Conservation (phyloP, 306 rosid genomes). For the Adenanthera pavonina region DNA sequence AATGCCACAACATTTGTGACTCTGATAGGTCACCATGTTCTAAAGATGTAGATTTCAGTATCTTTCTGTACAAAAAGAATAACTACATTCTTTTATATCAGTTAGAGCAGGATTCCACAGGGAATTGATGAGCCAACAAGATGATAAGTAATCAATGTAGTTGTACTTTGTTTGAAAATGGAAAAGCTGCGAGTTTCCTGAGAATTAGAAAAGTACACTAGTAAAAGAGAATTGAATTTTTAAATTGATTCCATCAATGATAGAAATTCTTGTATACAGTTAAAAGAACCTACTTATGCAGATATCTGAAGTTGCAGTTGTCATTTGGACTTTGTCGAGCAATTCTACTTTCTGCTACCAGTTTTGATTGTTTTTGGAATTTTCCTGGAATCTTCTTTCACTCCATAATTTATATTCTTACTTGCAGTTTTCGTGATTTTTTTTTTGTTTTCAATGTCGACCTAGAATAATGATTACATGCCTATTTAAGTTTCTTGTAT, state of each 20-base stretch:
- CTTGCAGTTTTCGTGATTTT: neutral
- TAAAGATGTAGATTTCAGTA: neutral
- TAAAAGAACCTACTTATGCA: constrained; percentile 33
- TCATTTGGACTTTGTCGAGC: constrained; percentile 30
- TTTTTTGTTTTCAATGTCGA: constrained; percentile 2
- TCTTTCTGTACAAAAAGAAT: neutral
- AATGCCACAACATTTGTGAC: constrained; percentile 10
- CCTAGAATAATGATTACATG: constrained; percentile 26
- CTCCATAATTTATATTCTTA: neutral
- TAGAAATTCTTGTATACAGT: constrained; percentile 25
- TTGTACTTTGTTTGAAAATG: neutral
- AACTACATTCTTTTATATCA: neutral
- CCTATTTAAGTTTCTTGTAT: neutral
- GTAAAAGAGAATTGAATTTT: neutral
- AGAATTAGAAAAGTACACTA: constrained; percentile 15
- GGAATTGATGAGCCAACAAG: neutral
- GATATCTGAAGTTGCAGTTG: constrained; percentile 27
- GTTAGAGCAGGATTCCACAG: neutral
- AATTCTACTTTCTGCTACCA: constrained; percentile 21
- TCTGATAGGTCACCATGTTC: neutral
- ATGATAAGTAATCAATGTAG: neutral
- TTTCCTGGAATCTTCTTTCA: constrained; percentile 23
- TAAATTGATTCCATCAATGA: constrained; percentile 22
- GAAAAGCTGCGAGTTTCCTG: constrained; percentile 17
- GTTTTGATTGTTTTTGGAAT: constrained; percentile 2